Percentiles rank a stretch among this genome's conserved stretches.
phyloP scores from a whole-genome alignment of 805 yeast genomes.

The Candida tammaniensis region DNA sequence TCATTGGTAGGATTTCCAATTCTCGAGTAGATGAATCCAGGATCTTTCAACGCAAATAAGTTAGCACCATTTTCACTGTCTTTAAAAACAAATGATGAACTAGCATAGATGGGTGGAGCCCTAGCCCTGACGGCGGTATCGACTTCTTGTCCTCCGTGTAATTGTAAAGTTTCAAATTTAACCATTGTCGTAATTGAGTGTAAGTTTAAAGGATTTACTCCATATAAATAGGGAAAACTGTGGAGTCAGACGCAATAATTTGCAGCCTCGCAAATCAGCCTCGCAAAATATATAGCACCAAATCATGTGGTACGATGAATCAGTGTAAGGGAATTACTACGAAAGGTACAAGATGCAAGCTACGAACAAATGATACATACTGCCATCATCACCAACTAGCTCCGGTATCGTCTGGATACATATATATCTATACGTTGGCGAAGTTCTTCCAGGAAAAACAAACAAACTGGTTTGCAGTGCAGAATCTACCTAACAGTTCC shows the following conservation, averaged over 20 bases:
- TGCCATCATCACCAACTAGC: slow-evolving; percentile 32
- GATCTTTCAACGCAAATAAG: slow-evolving; percentile 77
- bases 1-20: slow-evolving; percentile 91
- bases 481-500: slow-evolving; percentile 25
- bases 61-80: slow-evolving; percentile 92
- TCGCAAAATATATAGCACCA: no score
- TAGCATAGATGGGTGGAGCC: slow-evolving; percentile 92
- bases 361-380: slow-evolving; percentile 18
- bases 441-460: slow-evolving; percentile 27
- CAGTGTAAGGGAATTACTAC: slow-evolving; percentile 44
- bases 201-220: not conserved
- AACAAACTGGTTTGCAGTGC: slow-evolving; percentile 32
- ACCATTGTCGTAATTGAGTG: not conserved
- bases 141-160: slow-evolving; percentile 88
- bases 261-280: not conserved
- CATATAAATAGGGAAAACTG: slow-evolving; percentile 5
- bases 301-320: slow-evolving; percentile 2
- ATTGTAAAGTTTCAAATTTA: slow-evolving; percentile 79
- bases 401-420: slow-evolving; percentile 31
- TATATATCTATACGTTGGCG: slow-evolving; percentile 49
- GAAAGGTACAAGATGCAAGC: slow-evolving; percentile 40
- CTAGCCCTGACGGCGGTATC: slow-evolving; percentile 70
- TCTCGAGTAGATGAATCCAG: slow-evolving; percentile 87
- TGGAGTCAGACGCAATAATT: no score
- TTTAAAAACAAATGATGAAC: slow-evolving; percentile 84